Evolutionary conservation across 2,329 filamentous ascomycete species (phyloP).

Genomic region (Pyricularia pennisetigena): DNA sequence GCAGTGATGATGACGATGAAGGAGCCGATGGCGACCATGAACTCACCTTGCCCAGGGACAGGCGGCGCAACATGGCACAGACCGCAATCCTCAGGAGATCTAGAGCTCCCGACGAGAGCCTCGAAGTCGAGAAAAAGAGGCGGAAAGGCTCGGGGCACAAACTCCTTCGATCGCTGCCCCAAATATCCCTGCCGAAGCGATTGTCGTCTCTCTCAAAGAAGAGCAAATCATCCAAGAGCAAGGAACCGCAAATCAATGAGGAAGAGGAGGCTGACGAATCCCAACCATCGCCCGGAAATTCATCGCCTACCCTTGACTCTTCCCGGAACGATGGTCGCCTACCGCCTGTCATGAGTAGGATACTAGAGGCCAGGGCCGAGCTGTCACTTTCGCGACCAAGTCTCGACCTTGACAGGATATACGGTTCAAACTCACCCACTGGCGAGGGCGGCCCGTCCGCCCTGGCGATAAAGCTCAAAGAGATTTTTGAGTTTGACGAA

Average conservation of each 20-base stretch:
- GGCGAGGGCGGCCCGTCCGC: slow-evolving; percentile 37
- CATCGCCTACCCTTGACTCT: slow-evolving; percentile 14
- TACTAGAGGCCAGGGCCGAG: slow-evolving; percentile 61
- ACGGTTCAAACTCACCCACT: slow-evolving; percentile 24
- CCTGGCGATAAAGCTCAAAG: slow-evolving; percentile 62
- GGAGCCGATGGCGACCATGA: slow-evolving; percentile 15
- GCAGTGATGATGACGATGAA: slow-evolving; percentile 65
- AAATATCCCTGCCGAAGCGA: slow-evolving; percentile 31
- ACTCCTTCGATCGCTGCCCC: slow-evolving; percentile 55
- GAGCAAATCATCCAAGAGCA: slow-evolving; percentile 28
- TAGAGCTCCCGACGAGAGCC: slow-evolving; percentile 5
- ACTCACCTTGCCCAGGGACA: slow-evolving; percentile 7
- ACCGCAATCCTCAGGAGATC: slow-evolving; percentile 26
- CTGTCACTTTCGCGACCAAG: slow-evolving; percentile 48
- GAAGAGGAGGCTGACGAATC: slow-evolving; percentile 21
- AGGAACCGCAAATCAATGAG: slow-evolving; percentile 22
- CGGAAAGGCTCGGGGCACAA: slow-evolving; percentile 22
- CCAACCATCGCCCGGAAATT: slow-evolving; percentile 9
- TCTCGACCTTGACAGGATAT: slow-evolving; percentile 41
- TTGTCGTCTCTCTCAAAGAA: slow-evolving; percentile 21
- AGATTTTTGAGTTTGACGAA: slow-evolving; percentile 76
- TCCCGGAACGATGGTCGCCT: slow-evolving; percentile 33
- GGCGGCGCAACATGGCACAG: slow-evolving; percentile 18
- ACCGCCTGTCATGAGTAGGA: slow-evolving; percentile 67
- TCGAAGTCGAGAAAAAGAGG: slow-evolving; percentile 2